Conservation (phyloP, 192 early-diverging fungal genomes). For the Umbelopsis ramanniana region DNA sequence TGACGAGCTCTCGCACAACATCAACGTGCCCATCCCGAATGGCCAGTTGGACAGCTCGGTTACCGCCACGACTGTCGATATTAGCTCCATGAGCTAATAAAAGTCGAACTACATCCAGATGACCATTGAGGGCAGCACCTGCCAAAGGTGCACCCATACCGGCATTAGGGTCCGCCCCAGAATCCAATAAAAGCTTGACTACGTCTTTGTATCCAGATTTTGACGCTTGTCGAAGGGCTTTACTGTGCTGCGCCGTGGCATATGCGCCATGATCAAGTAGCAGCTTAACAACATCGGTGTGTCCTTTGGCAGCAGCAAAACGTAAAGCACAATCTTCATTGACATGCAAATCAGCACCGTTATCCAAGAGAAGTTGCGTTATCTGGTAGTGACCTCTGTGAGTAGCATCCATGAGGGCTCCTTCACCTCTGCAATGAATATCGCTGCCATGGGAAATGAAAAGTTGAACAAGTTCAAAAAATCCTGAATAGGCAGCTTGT, state of each 20-base stretch:
- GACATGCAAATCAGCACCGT: conserved; percentile 12
- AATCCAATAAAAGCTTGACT: not conserved
- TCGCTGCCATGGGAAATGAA: conserved; percentile 29
- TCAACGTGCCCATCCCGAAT: conserved; percentile 43
- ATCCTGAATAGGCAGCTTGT: conserved; percentile 34
- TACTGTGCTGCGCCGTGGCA: conserved; percentile 46
- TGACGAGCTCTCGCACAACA: conserved; percentile 42
- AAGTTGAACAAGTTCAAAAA: conserved; percentile 25
- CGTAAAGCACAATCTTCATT: conserved; percentile 16
- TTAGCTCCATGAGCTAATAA: conserved; percentile 20
- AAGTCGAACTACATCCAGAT: conserved; percentile 1
- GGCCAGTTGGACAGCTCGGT: conserved; percentile 36
- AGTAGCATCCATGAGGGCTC: conserved; percentile 22
- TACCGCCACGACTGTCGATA: not conserved
- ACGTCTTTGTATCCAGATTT: conserved; percentile 17
- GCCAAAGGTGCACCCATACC: conserved; percentile 32
- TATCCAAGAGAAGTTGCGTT: not conserved
- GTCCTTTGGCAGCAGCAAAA: conserved; percentile 44
- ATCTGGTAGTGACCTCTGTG: conserved; percentile 25
- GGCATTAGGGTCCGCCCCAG: conserved; percentile 33
- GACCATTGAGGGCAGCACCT: conserved; percentile 5
- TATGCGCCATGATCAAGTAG: conserved; percentile 59
- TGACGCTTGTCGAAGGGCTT: conserved; percentile 23
- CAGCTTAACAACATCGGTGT: conserved; percentile 56
- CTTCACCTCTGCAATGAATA: conserved; percentile 25